A percentile compares a stretch with the other conserved stretches of the same genome.
Evolutionary conservation across 2,329 filamentous ascomycete genomes (phyloP).

Genomic region (Xylaria hypoxylon): DNA sequence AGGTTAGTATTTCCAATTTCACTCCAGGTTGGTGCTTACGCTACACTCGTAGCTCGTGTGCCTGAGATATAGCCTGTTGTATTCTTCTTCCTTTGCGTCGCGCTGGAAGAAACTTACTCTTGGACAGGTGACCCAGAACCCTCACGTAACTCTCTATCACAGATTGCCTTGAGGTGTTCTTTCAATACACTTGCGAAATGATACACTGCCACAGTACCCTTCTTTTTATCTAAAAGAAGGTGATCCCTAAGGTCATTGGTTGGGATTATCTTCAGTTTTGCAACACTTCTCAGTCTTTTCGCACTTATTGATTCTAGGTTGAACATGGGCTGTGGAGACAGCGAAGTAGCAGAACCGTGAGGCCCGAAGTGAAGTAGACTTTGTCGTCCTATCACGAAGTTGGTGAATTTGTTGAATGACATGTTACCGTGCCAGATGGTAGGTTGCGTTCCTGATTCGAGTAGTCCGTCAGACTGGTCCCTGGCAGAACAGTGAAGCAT

Average conservation of each 20-base stretch:
- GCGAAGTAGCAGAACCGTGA: neutral
- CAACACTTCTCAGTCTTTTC: neutral
- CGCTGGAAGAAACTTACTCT: too few species aligned
- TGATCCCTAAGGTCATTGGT: constrained; percentile 7
- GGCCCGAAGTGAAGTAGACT: neutral
- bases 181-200: constrained; percentile 7
- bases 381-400: constrained; percentile 1
- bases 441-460: constrained; percentile 2
- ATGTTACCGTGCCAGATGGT: neutral
- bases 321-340: neutral
- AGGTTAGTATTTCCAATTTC: neutral
- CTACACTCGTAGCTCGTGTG: too few species aligned
- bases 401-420: constrained; percentile 4
- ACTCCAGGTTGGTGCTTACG: too few species aligned
- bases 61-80: too few species aligned
- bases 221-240: neutral
- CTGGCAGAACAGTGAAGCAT: constrained; percentile 3
- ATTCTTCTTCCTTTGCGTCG: too few species aligned
- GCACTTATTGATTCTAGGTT: neutral
- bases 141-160: too few species aligned
- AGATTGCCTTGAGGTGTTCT: neutral
- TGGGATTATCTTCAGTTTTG: constrained; percentile 9
- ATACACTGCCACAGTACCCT: constrained; percentile 7
- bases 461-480: neutral
- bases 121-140: too few species aligned